Evolutionary conservation across 1,284 basidiomycete genomes (phyloP).

Genomic region (Neonothopanus nambi): DNA sequence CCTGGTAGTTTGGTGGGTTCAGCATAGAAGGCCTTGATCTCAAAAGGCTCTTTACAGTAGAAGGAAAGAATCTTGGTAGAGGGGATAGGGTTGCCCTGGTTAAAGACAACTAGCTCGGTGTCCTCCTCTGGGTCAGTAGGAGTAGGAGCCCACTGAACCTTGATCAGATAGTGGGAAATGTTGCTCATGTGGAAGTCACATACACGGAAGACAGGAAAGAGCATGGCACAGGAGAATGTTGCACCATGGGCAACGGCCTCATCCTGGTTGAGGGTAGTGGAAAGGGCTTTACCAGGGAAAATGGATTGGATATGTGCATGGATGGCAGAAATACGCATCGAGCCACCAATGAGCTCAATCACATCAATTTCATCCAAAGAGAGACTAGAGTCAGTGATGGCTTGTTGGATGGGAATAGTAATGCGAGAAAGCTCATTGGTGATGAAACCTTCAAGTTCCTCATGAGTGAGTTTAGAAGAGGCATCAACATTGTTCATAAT

Average conservation of each 20-base stretch:
- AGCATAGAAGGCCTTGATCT: constrained; percentile 81
- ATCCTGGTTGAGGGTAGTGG: constrained; percentile 92
- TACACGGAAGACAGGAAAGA: constrained; percentile 94
- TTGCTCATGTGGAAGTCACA: constrained; percentile 89
- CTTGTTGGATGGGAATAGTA: constrained; percentile 88
- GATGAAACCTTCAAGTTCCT: constrained; percentile 91
- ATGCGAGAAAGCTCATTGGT: constrained; percentile 90
- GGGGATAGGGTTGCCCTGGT: constrained; percentile 78
- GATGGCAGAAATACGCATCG: constrained; percentile 94
- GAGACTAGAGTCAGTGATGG: constrained; percentile 88
- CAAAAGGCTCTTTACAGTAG: constrained; percentile 85
- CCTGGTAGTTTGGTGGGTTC: constrained; percentile 72
- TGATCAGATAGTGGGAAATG: constrained; percentile 83
- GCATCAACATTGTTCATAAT: constrained; percentile 95
- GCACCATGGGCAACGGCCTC: constrained; percentile 93
- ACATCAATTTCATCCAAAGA: constrained; percentile 93
- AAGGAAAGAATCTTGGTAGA: constrained; percentile 96
- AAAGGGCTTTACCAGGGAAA: constrained; percentile 79
- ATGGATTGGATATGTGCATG: constrained; percentile 88
- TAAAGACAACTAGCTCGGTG: constrained; percentile 87
- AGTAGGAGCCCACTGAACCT: constrained; percentile 79
- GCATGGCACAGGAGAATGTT: constrained; percentile 92
- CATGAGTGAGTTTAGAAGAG: constrained; percentile 88
- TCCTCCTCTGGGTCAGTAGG: constrained; percentile 83
- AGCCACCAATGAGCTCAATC: constrained; percentile 89